These are phyloP conservation scores for Suillus weaverae DNA, from an alignment of 768 basidiomycete species.

Conservation along the genomic window DNA sequence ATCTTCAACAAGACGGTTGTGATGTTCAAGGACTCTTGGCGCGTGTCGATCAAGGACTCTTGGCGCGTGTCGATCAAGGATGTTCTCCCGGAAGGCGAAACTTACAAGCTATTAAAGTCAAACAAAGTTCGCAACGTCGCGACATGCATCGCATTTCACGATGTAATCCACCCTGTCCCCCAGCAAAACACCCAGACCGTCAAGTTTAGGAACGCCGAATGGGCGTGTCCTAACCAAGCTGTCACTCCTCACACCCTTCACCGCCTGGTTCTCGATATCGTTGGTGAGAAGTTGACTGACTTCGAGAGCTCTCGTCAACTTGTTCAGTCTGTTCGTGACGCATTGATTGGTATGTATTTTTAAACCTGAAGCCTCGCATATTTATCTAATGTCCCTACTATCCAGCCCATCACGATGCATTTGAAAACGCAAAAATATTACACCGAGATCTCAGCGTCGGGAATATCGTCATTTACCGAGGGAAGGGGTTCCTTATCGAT, in stretches of 20 bases:
- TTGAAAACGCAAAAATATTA: background rate
- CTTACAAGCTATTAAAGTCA: background rate
- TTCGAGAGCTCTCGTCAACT: background rate
- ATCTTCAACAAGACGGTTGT: background rate
- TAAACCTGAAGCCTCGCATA: background rate
- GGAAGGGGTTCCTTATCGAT: constrained; percentile 1
- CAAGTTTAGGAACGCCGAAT: background rate
- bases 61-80: no score
- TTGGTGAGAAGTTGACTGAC: background rate
- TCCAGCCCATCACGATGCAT: constrained; percentile 7
- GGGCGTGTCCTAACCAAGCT: background rate
- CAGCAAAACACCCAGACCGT: constrained; percentile 3
- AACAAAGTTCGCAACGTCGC: background rate
- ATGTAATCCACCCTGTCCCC: background rate
- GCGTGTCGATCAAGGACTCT: background rate
- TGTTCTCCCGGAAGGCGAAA: constrained; percentile 3
- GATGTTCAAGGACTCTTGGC: constrained; percentile 11
- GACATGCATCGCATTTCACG: background rate
- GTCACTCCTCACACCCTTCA: constrained; percentile 6
- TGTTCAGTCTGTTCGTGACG: constrained; percentile 4
- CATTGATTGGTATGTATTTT: background rate
- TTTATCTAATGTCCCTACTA: background rate
- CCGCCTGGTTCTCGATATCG: background rate
- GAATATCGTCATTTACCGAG: constrained; percentile 3
- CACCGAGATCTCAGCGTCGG: constrained; percentile 6